phyloP scores from a whole-genome alignment of 1,284 basidiomycete species.

The Puccinia hordei region DNA sequence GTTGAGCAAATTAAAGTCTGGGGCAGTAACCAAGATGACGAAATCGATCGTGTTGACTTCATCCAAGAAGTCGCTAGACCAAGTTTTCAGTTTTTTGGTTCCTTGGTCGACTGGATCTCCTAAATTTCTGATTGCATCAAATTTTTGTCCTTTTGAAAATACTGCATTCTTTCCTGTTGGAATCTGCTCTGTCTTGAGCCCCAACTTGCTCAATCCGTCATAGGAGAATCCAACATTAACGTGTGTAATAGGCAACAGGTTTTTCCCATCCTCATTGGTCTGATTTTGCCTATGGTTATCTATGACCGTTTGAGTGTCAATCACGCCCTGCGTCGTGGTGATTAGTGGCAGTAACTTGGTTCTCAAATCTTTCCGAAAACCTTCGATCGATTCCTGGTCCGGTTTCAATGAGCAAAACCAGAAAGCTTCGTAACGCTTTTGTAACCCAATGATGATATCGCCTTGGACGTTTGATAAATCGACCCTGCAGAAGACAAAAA shows the following conservation, averaged over 20 bases:
- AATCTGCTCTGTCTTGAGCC: neutral
- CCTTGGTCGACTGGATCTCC: conserved; percentile 9
- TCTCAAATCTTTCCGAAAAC: conserved; percentile 21
- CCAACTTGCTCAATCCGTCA: conserved; percentile 1
- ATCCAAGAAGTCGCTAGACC: conserved; percentile 4
- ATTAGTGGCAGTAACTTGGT: neutral
- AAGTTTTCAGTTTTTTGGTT: conserved; percentile 13
- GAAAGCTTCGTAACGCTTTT: conserved; percentile 26
- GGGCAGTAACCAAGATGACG: conserved; percentile 13
- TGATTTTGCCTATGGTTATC: neutral
- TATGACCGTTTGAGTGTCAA: neutral
- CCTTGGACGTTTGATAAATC: conserved; percentile 28
- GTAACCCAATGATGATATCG: conserved; percentile 29
- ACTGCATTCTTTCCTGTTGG: neutral
- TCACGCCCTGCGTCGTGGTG: conserved; percentile 16
- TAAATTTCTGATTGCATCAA: conserved; percentile 8
- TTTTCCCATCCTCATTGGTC: neutral
- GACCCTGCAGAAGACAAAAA: neutral
- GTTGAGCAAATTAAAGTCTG: neutral
- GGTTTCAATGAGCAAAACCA: neutral
- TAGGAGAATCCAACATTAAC: conserved; percentile 9
- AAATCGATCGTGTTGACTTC: conserved; percentile 7
- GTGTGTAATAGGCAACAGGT: neutral
- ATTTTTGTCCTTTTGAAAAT: neutral
- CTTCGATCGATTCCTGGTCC: neutral